A percentile compares a stretch with the other conserved stretches of the same genome.
Conservation (phyloP, 192 early-diverging fungal species). For the Backusella circina region DNA sequence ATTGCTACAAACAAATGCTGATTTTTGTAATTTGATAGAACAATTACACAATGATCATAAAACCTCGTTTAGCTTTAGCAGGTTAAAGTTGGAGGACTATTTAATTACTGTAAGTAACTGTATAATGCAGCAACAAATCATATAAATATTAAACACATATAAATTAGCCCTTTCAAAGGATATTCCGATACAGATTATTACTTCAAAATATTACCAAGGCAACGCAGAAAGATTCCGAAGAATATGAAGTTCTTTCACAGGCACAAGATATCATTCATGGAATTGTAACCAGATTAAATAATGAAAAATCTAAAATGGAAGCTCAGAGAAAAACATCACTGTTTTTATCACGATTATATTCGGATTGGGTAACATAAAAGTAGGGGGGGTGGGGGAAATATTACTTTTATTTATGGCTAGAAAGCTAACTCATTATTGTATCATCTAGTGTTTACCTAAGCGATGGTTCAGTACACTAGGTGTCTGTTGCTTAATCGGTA, state of each 20-base stretch:
- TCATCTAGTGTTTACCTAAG: constrained; percentile 28
- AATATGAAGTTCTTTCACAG: constrained; percentile 28
- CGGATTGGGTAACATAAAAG: constrained; percentile 25
- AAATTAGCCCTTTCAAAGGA: constrained; percentile 79
- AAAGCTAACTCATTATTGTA: background rate
- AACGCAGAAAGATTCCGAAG: constrained; percentile 36
- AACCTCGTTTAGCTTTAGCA: constrained; percentile 7
- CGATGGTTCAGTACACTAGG: constrained; percentile 37
- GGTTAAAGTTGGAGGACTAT: constrained; percentile 30
- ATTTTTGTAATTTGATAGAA: constrained; percentile 16
- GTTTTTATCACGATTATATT: constrained; percentile 33
- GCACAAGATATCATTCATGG: constrained; percentile 36
- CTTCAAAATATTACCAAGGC: constrained; percentile 57
- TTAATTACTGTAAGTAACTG: constrained; percentile 27
- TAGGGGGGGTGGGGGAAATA: background rate
- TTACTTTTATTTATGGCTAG: background rate
- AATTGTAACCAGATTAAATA: constrained; percentile 38
- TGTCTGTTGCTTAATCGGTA: constrained; percentile 41
- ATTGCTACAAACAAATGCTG: constrained; percentile 12
- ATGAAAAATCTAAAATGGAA: constrained; percentile 24
- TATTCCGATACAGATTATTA: constrained; percentile 87
- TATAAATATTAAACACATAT: background rate
- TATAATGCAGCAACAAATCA: background rate
- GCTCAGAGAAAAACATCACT: constrained; percentile 27
- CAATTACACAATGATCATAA: background rate